Evolutionary conservation across 1,284 basidiomycete species (phyloP), one percentile per base, ranked within the genome.

Genomic region (Malassezia yamatoensis): DNA sequence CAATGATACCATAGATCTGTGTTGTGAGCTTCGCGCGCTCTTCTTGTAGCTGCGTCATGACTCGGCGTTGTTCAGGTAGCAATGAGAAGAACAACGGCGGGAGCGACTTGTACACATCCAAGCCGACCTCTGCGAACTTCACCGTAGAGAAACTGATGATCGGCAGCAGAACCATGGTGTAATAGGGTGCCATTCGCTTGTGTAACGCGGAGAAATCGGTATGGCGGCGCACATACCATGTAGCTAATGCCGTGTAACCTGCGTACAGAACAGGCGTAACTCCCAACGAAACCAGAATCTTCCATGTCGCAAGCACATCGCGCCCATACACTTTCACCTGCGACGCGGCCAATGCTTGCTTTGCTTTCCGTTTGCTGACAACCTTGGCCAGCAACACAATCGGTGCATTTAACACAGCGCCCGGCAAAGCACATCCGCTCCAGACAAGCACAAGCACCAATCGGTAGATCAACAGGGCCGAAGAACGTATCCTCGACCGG

Each of bases 291-390:
- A 98, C 91, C 44, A 99, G 81, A 33, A 99, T 84, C 76, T 99
- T 98, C 94, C 94, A 98, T 2, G 91, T 91, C 0, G 90, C 94
- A 15, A 99, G 79, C 12, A 98, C 94, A 74, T 99, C 94, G 47
- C 88, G 83, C 29, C 85, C 94, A 35, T 88, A 87, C 56, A 99
- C 83, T 78, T 99, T 99, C 74, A 98, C 94, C 10, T 84, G 85
- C 11, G 93, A 96, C 8, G 88, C 90, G 40, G 90, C 93, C 54
- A 98, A 84, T 2, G 94, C 94, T 82, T 96, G 93, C 82, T 88
- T 90, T 9, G 93, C 91, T 76, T 96, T 98, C 72, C 82, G 82
- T 60, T 85, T 80, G 34, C 87, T 90, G 59, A 96, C 86, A 47
- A 90, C 76, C 43, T 88, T 91, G 41, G 94, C 94, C 32, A 88